Evolutionary conservation across 1,139 yeast species (phyloP), one percentile per base, ranked within the genome.

Genomic region (Saccharomyces pastorianus): DNA sequence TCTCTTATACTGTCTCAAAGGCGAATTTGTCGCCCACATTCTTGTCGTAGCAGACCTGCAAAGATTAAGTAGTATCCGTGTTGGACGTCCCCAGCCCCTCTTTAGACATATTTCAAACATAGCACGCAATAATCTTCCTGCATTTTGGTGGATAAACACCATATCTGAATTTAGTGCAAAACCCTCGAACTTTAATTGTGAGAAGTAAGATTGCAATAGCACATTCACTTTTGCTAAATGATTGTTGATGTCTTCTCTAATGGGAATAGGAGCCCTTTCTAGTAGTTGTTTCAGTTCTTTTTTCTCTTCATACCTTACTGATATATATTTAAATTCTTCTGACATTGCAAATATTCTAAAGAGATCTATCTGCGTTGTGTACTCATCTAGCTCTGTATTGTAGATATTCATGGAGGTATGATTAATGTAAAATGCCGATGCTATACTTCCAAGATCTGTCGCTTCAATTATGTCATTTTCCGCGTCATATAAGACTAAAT

Each of bases 81-180:
- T 76, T 25, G 87, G 70, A 7, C 76, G 69, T 0, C 96, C 78
- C 96, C 96, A 90, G 6, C 80, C 79, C 61, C 84, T 87, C 53
- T 78, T 75, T 49, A 88, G 63, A 8, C 88, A 80, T 27, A 93
- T 81, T 65, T 93, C 97, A 65, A 80, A 84, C 59, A 95, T 79
- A 0, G 99, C 98, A 53, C 97, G 74, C 53, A 91, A 75, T 47
- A 95, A 71, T 66, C 99, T 79, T 6, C 95, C 95, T 0, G 97
- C 98, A 41, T 96, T 88, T 68, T 93, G 99, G 0, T 95, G 88
- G 46, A 95, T 82, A 64, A 88, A 93, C 4, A 88, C 79, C 97
- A 91, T 90, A 72, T 95, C 99, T 0, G 97, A 84, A 77, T 86
- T 82, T 56, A 95, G 72, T 0, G 98, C 97, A 73, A 88, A 88